Conservation (phyloP, 2,329 filamentous ascomycete species). For the Claviceps fusiformis region DNA sequence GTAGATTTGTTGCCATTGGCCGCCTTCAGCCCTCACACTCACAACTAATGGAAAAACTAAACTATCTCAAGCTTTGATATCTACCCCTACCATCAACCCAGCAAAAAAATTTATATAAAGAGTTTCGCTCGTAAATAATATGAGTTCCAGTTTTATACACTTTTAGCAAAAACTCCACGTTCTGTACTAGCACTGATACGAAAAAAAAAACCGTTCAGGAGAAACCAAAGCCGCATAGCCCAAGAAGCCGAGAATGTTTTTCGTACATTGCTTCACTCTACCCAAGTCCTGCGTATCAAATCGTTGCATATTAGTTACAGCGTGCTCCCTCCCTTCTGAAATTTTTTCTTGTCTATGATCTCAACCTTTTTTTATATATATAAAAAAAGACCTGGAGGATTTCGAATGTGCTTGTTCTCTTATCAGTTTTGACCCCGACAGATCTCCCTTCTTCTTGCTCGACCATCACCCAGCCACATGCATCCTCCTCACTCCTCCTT, state of each 20-base stretch:
- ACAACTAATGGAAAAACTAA: constrained; percentile 3
- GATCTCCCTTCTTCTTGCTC: constrained; percentile 4
- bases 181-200: not conserved
- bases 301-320: constrained; percentile 24
- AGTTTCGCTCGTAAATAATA: not conserved
- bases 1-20: no score
- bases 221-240: constrained; percentile 9
- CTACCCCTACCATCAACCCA: not conserved
- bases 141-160: not conserved
- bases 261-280: constrained; percentile 21
- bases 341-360: constrained; percentile 23
- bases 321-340: constrained; percentile 12
- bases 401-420: constrained; percentile 6
- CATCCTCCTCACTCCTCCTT: constrained; percentile 4
- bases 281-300: constrained; percentile 19
- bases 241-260: constrained; percentile 17
- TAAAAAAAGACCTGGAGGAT: constrained; percentile 14
- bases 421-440: constrained; percentile 8
- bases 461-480: no score
- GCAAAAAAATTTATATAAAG: not conserved
- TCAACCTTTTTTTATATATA: constrained; percentile 17
- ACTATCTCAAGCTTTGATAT: constrained; percentile 2
- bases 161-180: not conserved
- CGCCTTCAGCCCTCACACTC: no score
- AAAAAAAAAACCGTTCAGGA: constrained; percentile 1